Conservation (phyloP, 1,284 basidiomycete species). For the Puccinia polysora region DNA sequence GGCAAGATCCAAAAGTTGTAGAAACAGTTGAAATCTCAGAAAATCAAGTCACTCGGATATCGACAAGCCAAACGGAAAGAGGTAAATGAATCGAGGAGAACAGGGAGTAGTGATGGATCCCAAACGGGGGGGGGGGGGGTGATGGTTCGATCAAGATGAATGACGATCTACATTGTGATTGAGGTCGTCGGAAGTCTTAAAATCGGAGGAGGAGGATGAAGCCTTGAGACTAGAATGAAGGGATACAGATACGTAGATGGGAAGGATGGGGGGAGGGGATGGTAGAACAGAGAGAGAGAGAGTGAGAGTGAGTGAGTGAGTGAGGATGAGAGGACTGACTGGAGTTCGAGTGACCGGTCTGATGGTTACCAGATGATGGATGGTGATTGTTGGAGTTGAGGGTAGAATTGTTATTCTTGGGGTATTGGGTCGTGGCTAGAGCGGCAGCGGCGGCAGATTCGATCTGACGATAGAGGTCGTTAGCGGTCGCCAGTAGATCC, state of each 20-base stretch:
- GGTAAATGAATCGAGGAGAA: neutral
- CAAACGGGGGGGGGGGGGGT: no score
- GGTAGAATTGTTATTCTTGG: conserved; percentile 21
- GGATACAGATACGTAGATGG: neutral
- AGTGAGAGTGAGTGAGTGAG: neutral
- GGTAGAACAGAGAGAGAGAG: neutral
- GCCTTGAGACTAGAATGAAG: neutral
- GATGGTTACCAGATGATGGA: conserved; percentile 16
- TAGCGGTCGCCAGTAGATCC: conserved; percentile 60
- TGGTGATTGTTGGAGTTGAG: conserved; percentile 25
- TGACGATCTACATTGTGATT: no score
- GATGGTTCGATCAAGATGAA: no score
- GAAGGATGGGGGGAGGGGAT: neutral
- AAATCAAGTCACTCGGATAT: neutral
- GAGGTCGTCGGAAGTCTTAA: neutral
- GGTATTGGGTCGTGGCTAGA: conserved; percentile 30
- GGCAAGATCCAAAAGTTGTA: neutral
- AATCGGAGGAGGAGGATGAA: neutral
- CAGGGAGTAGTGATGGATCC: no score
- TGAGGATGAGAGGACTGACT: neutral
- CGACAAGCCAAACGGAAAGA: neutral
- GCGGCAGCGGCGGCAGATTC: conserved; percentile 56
- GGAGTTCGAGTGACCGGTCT: conserved; percentile 17
- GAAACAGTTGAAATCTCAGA: conserved; percentile 7
- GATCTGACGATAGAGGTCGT: conserved; percentile 61